These are phyloP conservation scores for Arabidopsis arenosa DNA, from an alignment of 345 rosid genomes.

Conservation along the genomic window DNA sequence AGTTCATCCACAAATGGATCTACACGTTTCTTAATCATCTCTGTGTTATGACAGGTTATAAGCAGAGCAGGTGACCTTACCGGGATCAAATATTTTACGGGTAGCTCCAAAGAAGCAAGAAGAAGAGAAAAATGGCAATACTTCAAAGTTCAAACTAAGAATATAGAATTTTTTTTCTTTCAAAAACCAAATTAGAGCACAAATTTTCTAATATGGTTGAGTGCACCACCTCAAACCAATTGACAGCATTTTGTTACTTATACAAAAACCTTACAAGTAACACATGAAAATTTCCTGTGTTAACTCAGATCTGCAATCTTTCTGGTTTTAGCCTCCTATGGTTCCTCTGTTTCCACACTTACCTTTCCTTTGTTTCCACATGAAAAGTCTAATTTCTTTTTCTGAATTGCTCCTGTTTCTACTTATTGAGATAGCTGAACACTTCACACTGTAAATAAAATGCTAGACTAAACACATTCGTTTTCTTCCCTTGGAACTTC, in stretches of 20 bases:
- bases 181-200: too few species aligned
- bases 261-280: too few species aligned
- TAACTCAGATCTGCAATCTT: background rate
- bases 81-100: conserved; percentile 78
- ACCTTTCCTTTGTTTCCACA: background rate
- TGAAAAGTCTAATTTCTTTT: background rate
- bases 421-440: conserved; percentile 8
- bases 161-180: too few species aligned
- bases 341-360: background rate
- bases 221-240: too few species aligned
- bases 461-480: conserved; percentile 20
- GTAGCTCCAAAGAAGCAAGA: conserved; percentile 69
- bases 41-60: conserved; percentile 57
- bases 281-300: background rate
- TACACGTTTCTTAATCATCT: background rate
- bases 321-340: background rate
- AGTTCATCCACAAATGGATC: background rate
- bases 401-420: background rate
- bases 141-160: too few species aligned
- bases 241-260: too few species aligned
- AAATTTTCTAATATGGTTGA: too few species aligned
- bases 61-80: conserved; percentile 77
- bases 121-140: conserved; percentile 34
- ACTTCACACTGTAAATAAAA: conserved; percentile 7
- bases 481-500: conserved; percentile 4